Conservation (phyloP, 495 filamentous ascomycete species). For the Xylaria nigripes region DNA sequence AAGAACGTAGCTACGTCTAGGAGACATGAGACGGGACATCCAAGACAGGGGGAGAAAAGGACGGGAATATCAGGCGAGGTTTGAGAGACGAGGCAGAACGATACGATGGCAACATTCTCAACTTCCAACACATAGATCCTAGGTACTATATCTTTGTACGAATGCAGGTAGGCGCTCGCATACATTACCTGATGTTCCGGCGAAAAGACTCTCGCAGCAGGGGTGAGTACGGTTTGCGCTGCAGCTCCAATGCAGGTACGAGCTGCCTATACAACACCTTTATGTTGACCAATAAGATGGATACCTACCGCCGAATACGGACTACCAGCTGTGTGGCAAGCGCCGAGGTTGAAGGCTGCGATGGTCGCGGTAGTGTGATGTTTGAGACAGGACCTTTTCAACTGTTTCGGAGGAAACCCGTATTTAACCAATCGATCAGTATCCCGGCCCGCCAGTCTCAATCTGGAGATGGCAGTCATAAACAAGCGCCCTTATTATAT, state of each 20-base stretch:
- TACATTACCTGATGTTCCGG: not conserved
- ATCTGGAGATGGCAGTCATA: not conserved
- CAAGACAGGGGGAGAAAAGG: not conserved
- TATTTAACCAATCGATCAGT: not conserved
- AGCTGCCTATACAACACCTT: not conserved
- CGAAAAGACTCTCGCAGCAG: not conserved
- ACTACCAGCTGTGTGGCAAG: not conserved
- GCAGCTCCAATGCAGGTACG: constrained; percentile 7
- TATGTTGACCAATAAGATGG: not conserved
- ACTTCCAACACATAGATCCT: not conserved
- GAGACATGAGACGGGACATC: constrained; percentile 1
- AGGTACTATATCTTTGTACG: not conserved
- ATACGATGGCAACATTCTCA: not conserved
- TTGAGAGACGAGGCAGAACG: not conserved
- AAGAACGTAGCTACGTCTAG: not conserved
- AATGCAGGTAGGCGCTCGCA: not conserved
- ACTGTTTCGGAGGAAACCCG: not conserved
- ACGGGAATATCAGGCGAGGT: not conserved
- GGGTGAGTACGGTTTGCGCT: not conserved
- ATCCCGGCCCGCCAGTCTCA: not conserved
- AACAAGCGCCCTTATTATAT: not conserved
- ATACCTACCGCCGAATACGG: not conserved
- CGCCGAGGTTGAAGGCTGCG: not conserved
- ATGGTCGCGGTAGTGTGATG: not conserved
- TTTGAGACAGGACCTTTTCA: not conserved